Evolutionary conservation across 371 early-diverging fungal genomes (phyloP).

Genomic region (Rhizomucor miehei): DNA sequence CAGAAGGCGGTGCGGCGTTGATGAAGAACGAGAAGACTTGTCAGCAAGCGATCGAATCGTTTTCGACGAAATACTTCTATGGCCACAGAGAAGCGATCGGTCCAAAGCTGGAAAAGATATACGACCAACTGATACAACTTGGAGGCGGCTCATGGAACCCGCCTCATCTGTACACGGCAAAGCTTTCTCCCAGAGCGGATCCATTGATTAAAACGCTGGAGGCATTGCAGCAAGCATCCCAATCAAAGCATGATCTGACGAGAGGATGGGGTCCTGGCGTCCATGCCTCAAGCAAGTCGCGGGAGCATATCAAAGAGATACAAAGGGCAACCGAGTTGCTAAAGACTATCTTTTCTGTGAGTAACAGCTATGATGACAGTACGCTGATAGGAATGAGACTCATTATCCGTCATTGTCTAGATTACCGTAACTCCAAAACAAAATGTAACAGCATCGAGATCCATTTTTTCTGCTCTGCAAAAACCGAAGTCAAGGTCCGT

Average conservation of each 20-base stretch:
- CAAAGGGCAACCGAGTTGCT: conserved; percentile 6
- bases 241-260: neutral
- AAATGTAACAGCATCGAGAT: neutral
- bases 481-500: neutral
- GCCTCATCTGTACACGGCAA: conserved; percentile 14
- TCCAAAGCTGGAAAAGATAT: conserved; percentile 4
- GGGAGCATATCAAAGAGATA: conserved; percentile 9
- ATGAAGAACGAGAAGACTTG: neutral
- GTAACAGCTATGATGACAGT: neutral
- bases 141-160: conserved; percentile 22
- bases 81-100: conserved; percentile 5
- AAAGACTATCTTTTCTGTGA: conserved; percentile 12
- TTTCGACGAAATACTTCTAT: conserved; percentile 5
- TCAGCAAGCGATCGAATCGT: neutral
- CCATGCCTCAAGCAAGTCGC: neutral
- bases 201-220: conserved; percentile 7
- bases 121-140: conserved; percentile 12
- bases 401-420: neutral
- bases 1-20: neutral
- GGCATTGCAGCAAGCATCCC: conserved; percentile 7
- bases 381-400: too few species aligned
- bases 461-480: conserved; percentile 12
- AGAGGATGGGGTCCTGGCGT: neutral
- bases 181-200: conserved; percentile 2
- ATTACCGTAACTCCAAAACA: conserved; percentile 1